Evolutionary conservation across 2,329 filamentous ascomycete species (phyloP), one percentile per base, ranked within the genome.

Genomic region (Fusarium austroafricanum): DNA sequence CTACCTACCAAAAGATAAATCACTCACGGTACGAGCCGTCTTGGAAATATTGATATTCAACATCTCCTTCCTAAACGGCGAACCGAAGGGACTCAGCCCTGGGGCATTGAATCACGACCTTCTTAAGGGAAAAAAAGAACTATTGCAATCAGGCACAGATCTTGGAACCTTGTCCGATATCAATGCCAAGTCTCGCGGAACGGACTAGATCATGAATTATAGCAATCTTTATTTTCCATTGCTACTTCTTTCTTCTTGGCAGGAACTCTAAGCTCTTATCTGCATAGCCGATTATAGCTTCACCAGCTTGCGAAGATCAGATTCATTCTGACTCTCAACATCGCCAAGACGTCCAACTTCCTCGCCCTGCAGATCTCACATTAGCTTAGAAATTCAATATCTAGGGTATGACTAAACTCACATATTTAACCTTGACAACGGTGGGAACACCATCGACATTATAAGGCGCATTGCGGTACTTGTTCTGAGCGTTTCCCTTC

Each of bases 381-480:
- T 68, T 35, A 56, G 38, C 5, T 14, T 2, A 2, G 4, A 4
- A 4, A 42, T 6, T 38, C 12, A 9, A 35, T 35, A 7, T 12
- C 4, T 35, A 17, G 15, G 15, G 11, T 17, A 4, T 2, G 0
- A 6, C 15, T 6, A 2, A 20, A 63, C 67, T 52, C 31, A 75
- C 74, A 33, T 75, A 61, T 50, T 75, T 56, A 1, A 73, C 52
- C 33, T 68, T 71, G 20, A 76, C 74, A 11, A 76, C 58, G 0
- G 74, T 76, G 3, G 74, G 74, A 18, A 76, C 71, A 2, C 74
- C 64, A 5, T 69, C n/a, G n/a, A 76, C 64, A 28, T 71, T 72
- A 31, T 75, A 76, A 0, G 74, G 73, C 1, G 60, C 55, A 18
- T 54, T 42, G 29, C 74, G 60, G 37, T 75, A 76, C 60, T 75